Percentiles rank a stretch among this genome's conserved stretches.
Conservation (phyloP, 148 eudicot genomes). For the Nyssa sinensis region DNA sequence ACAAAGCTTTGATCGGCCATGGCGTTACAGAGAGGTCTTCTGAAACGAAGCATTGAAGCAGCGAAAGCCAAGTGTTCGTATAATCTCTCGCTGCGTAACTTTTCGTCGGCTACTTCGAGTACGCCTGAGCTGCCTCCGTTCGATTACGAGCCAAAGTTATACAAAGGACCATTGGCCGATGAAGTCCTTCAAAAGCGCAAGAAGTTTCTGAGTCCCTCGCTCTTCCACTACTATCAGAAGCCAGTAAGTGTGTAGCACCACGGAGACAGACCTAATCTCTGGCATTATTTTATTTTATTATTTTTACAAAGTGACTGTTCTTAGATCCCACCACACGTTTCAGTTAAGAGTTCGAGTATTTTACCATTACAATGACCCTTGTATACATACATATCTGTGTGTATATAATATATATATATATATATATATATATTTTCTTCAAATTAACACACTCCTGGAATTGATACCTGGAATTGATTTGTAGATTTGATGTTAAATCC, state of each 20-base stretch:
- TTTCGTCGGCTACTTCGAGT: slow-evolving; percentile 20
- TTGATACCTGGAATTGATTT: neutral
- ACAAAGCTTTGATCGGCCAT: neutral
- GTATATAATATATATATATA: neutral
- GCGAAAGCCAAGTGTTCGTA: slow-evolving; percentile 1
- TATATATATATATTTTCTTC: neutral
- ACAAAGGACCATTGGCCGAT: slow-evolving; percentile 68
- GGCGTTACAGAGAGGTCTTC: slow-evolving; percentile 9
- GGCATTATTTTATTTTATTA: too few species aligned
- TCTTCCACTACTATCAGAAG: slow-evolving; percentile 77
- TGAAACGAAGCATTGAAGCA: slow-evolving; percentile 5
- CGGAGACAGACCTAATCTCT: too few species aligned
- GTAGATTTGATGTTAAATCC: neutral
- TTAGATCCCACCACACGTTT: too few species aligned
- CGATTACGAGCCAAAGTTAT: slow-evolving; percentile 63
- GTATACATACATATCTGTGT: neutral
- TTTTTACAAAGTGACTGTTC: too few species aligned
- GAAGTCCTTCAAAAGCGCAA: slow-evolving; percentile 73
- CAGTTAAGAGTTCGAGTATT: too few species aligned
- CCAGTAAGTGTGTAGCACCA: slow-evolving; percentile 79
- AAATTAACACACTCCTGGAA: too few species aligned
- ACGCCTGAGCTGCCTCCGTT: slow-evolving; percentile 72
- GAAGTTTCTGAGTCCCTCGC: slow-evolving; percentile 82
- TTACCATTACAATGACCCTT: too few species aligned
- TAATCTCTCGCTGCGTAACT: slow-evolving; percentile 17